Evolutionary conservation across 306 rosid species (phyloP).

Genomic region (Lathyrus tuberosus): DNA sequence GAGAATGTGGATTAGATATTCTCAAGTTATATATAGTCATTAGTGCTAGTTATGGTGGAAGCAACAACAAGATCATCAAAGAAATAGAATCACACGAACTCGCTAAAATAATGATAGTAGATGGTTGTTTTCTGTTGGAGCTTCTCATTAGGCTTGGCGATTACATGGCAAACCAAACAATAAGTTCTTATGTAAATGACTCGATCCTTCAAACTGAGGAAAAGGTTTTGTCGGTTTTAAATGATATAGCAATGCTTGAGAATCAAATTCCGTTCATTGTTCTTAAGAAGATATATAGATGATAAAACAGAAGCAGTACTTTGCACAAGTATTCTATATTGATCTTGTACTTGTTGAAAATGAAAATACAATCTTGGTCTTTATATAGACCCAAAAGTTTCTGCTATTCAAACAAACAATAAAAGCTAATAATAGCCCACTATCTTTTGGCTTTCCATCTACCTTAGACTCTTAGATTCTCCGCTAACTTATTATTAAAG

Average conservation of each 20-base stretch:
- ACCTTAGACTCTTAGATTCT: no score
- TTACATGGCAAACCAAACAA: neutral
- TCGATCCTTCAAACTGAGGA: neutral
- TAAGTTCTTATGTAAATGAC: neutral
- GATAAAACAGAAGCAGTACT: no score
- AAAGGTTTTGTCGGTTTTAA: slow-evolving; percentile 7
- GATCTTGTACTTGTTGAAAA: no score
- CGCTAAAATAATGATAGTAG: slow-evolving; percentile 37
- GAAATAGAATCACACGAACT: neutral
- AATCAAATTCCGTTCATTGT: slow-evolving; percentile 46
- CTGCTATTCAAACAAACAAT: no score
- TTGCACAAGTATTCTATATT: no score
- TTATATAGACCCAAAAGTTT: no score
- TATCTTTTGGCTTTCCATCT: no score
- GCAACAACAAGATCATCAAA: neutral
- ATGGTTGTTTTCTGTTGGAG: slow-evolving; percentile 46
- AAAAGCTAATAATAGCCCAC: no score
- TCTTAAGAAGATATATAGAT: slow-evolving; percentile 27
- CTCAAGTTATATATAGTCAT: neutral
- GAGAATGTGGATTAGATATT: neutral
- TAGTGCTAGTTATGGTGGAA: slow-evolving; percentile 32
- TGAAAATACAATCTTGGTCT: no score
- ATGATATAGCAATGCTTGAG: slow-evolving; percentile 42
- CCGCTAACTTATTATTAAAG: no score
- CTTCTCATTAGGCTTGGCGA: slow-evolving; percentile 21